Percentiles rank a stretch among this genome's conserved stretches.
These are phyloP conservation scores for Pleurotus ostreatus DNA, from an alignment of 768 basidiomycete genomes.

Conservation along the genomic window DNA sequence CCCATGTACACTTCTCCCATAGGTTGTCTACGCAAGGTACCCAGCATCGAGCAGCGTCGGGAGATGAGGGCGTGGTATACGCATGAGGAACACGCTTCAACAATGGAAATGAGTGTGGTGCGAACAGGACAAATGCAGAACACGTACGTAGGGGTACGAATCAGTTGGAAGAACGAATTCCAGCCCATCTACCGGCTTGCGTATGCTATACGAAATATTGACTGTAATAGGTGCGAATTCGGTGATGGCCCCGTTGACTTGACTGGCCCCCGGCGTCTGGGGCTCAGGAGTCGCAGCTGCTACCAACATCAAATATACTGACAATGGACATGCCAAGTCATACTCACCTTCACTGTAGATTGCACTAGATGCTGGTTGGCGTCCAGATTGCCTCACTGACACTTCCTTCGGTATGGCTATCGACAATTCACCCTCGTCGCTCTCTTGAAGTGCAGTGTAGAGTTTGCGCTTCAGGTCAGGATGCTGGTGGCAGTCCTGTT, in stretches of 20 bases:
- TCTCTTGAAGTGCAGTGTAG: conserved; percentile 86
- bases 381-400: conserved; percentile 56
- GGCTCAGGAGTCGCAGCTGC: conserved; percentile 81
- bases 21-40: conserved; percentile 94
- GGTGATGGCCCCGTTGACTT: conserved; percentile 26
- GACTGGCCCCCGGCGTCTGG: conserved; percentile 49
- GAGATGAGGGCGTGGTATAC: conserved; percentile 82
- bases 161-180: conserved; percentile 82
- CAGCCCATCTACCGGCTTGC: conserved; percentile 79
- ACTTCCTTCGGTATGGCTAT: conserved; percentile 81
- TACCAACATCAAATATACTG: not conserved
- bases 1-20: conserved; percentile 98
- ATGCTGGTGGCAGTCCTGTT: conserved; percentile 80
- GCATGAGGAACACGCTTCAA: conserved; percentile 86
- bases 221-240: conserved; percentile 78
- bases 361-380: conserved; percentile 32
- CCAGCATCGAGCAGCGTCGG: conserved; percentile 95
- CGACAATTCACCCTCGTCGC: conserved; percentile 92
- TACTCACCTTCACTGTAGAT: conserved; percentile 57
- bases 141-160: conserved; percentile 76
- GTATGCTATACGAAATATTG: conserved; percentile 76
- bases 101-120: conserved; percentile 12
- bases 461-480: conserved; percentile 91
- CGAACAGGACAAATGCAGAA: conserved; percentile 12
- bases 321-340: too few species aligned